These are phyloP conservation scores for Solanum medicagineum DNA, from an alignment of 257 asterid species.

Conservation along the genomic window DNA sequence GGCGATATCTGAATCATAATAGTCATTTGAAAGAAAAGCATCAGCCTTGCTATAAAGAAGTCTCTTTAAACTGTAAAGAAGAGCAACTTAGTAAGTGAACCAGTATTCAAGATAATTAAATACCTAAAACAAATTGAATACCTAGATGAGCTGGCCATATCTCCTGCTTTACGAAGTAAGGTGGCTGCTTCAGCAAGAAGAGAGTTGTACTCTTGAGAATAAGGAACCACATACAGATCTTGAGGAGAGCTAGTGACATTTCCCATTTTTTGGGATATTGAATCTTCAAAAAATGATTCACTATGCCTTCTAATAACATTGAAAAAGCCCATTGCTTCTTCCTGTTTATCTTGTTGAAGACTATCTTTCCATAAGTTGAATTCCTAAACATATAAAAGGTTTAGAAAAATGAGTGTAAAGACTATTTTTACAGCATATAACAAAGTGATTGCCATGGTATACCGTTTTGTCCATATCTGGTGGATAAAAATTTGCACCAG, in stretches of 20 bases:
- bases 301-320: slow-evolving; percentile 73
- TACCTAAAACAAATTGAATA: slow-evolving; percentile 1
- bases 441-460: slow-evolving; percentile 6
- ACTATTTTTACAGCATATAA: not conserved
- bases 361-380: slow-evolving; percentile 75
- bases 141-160: slow-evolving; percentile 59
- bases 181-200: slow-evolving; percentile 63
- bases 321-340: slow-evolving; percentile 78
- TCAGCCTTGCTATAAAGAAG: slow-evolving; percentile 84
- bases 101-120: not conserved
- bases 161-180: slow-evolving; percentile 76
- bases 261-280: slow-evolving; percentile 11
- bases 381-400: slow-evolving; percentile 36
- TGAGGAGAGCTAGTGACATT: slow-evolving; percentile 20
- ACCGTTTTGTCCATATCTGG: slow-evolving; percentile 95
- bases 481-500: slow-evolving; percentile 92
- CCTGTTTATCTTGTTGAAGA: slow-evolving; percentile 63
- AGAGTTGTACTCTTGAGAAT: slow-evolving; percentile 58
- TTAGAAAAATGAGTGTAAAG: not conserved
- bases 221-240: slow-evolving; percentile 71
- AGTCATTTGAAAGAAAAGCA: slow-evolving; percentile 85
- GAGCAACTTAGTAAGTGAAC: not conserved
- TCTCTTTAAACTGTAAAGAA: slow-evolving; percentile 68
- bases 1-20: slow-evolving; percentile 90
- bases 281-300: slow-evolving; percentile 41